These are phyloP conservation scores for Globomyces pollinis-pini DNA, from an alignment of 192 early-diverging fungal genomes.

Conservation along the genomic window DNA sequence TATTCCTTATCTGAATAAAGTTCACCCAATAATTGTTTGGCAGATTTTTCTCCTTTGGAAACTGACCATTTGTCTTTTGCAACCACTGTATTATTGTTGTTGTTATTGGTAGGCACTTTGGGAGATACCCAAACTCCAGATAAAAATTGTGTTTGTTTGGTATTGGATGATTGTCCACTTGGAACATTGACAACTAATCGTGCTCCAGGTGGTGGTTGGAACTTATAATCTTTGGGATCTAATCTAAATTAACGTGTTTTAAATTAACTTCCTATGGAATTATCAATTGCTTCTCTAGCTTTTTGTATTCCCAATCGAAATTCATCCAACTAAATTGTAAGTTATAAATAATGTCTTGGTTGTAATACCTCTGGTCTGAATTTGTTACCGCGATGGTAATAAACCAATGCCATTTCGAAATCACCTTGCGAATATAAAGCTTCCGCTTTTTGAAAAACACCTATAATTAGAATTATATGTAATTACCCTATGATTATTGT, in stretches of 20 bases:
- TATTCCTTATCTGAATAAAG: constrained; percentile 4
- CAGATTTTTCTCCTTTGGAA: neutral
- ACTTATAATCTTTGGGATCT: constrained; percentile 42
- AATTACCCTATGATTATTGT: neutral
- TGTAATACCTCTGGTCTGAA: constrained; percentile 39
- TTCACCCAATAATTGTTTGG: constrained; percentile 17
- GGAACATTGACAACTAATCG: constrained; percentile 7
- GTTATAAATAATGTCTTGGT: neutral
- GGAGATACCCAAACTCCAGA: neutral
- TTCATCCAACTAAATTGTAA: constrained; percentile 30
- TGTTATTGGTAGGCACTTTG: neutral
- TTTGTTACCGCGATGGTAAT: constrained; percentile 49
- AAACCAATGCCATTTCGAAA: constrained; percentile 54
- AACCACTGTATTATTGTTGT: neutral
- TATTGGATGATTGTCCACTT: neutral
- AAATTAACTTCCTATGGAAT: constrained; percentile 38
- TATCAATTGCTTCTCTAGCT: constrained; percentile 52
- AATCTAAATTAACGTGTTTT: no score
- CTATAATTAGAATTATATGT: no score
- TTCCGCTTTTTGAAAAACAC: constrained; percentile 53
- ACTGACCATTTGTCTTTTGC: neutral
- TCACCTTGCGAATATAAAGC: constrained; percentile 54
- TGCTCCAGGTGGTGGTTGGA: constrained; percentile 27
- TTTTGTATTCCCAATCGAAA: constrained; percentile 59
- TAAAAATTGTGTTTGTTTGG: neutral